phyloP scores from a whole-genome alignment of 2,329 filamentous ascomycete genomes.

The Clarireedia sp. region DNA sequence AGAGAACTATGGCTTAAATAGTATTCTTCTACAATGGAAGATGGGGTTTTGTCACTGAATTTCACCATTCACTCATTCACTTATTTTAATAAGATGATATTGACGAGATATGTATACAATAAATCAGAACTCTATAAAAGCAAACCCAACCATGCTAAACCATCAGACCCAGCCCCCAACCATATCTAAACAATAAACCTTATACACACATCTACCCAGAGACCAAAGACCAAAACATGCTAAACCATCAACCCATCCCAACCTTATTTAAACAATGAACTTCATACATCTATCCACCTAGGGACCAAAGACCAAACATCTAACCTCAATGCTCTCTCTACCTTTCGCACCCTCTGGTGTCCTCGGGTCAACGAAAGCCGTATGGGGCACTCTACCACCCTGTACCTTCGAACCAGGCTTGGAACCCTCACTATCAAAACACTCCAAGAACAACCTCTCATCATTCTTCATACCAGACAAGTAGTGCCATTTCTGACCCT shows the following conservation, averaged over 20 bases:
- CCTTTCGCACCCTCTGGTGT: slow-evolving; percentile 61
- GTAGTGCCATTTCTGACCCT: slow-evolving; percentile 30
- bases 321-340: slow-evolving; percentile 83
- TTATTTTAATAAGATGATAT: too few species aligned
- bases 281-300: slow-evolving; percentile 8
- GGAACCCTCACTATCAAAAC: slow-evolving; percentile 33
- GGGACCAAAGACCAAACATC: slow-evolving; percentile 71
- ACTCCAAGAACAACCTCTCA: slow-evolving; percentile 29
- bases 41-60: too few species aligned
- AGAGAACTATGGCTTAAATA: too few species aligned
- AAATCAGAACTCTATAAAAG: too few species aligned
- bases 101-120: too few species aligned
- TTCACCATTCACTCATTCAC: too few species aligned
- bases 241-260: too few species aligned
- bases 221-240: slow-evolving; percentile 61
- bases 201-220: slow-evolving; percentile 11
- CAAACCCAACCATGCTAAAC: too few species aligned
- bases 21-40: too few species aligned
- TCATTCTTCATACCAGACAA: slow-evolving; percentile 29
- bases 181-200: too few species aligned
- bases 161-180: too few species aligned
- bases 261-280: too few species aligned
- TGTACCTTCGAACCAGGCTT: slow-evolving; percentile 41
- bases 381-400: slow-evolving; percentile 44
- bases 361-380: slow-evolving; percentile 68